Evolutionary conservation across 1,284 basidiomycete genomes (phyloP), one percentile per base, ranked within the genome.

Genomic region (Gymnopus androsaceus): DNA sequence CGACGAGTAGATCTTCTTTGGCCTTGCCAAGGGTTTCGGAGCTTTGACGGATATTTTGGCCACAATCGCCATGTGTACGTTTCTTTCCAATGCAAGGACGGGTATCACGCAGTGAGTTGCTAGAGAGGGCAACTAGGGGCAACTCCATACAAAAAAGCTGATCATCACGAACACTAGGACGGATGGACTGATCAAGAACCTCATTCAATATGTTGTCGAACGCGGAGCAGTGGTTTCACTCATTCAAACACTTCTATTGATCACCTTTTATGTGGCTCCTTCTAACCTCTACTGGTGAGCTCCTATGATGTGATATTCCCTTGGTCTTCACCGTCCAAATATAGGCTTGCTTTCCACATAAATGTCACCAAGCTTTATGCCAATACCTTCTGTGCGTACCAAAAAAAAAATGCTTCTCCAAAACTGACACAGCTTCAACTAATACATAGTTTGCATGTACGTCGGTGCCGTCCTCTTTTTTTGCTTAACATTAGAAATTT

Each of bases 21-120:
- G 75, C 8, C 44, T 78, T 9, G 70, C 74, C 1, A 76, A 76
- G 62, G 75, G 72, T n/a, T 75, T 75, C 53, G 72, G 71, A 41
- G 71, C 75, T 23, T 41, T 72, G 1, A 73, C 75, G 1, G 76
- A 78, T 57, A 64, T 78, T n/a, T 34, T 76, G 12, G 75, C 76
- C 2, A 78, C 75, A 4, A 63, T 71, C 19, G 71, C 74, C 1
- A 73, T 78, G 72, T 76, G 75, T 58, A 56, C 69, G 4, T 69
- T 71, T 48, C 67, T 78, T 6, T 66, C 64, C 0, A 65, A 67
- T 5, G 60, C 72, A 7, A 71, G 66, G 55, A 73, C 71, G 1
- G 72, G 70, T 1, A 68, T 74, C 27, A 61, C 47, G 11, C 61
- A 64, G 72, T 75, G 40, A 21, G 70, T 60, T 15, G 21, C n/a